Percentiles rank a stretch among this genome's conserved stretches.
Conservation (phyloP, 305 asterid genomes). For the Fraxinus xanthoxyloides region DNA sequence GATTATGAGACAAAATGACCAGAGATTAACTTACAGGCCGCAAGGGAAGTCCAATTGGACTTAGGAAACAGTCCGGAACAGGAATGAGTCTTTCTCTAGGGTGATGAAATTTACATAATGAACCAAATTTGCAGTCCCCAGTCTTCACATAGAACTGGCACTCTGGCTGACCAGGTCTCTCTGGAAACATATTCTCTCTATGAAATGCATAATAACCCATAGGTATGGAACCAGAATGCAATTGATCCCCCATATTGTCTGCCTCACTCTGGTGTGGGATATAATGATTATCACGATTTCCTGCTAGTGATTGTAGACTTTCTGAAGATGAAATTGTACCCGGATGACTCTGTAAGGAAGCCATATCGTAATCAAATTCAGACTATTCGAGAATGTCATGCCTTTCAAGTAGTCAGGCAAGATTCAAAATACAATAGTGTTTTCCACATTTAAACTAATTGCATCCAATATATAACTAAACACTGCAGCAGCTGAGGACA, state of each 20-base stretch:
- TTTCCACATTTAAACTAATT: conserved; percentile 3
- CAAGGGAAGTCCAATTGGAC: conserved; percentile 90
- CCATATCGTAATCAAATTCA: conserved; percentile 25
- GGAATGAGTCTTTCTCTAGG: conserved; percentile 87
- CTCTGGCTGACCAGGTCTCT: conserved; percentile 94
- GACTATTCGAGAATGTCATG: neutral
- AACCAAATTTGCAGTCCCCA: conserved; percentile 97
- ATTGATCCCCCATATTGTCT: conserved; percentile 50
- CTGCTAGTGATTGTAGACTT: conserved; percentile 58
- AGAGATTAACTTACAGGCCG: conserved; percentile 62
- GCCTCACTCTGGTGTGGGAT: conserved; percentile 47
- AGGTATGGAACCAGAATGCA: conserved; percentile 60
- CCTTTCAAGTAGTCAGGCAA: conserved; percentile 2
- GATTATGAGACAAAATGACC: neutral
- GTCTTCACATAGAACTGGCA: conserved; percentile 97
- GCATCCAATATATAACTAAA: conserved; percentile 2
- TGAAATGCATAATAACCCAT: conserved; percentile 82
- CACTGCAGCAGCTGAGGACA: neutral
- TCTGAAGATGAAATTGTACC: conserved; percentile 77
- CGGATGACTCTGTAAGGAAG: conserved; percentile 61
- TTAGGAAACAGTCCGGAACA: conserved; percentile 85
- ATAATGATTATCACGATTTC: conserved; percentile 32
- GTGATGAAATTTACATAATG: conserved; percentile 93
- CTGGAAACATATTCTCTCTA: conserved; percentile 82
- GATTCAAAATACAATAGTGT: conserved; percentile 10